Conservation (phyloP, 2,329 filamentous ascomycete genomes). For the Chrysoporthe cubensis region DNA sequence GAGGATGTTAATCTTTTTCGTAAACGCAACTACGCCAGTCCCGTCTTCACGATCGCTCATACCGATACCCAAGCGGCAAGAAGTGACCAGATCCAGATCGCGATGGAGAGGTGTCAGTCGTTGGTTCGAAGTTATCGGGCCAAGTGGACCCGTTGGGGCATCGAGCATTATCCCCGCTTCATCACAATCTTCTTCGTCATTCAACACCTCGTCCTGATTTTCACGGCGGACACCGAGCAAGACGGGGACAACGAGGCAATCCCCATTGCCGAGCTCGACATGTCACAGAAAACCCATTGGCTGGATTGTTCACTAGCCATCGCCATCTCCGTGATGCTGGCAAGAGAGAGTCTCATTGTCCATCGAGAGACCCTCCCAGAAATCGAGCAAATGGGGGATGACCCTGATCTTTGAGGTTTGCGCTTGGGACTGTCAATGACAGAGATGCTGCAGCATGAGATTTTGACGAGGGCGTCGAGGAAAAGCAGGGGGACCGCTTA, state of each 20-base stretch:
- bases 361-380: slow-evolving; percentile 25
- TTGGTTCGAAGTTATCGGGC: slow-evolving; percentile 29
- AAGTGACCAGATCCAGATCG: slow-evolving; percentile 6
- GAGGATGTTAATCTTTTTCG: slow-evolving; percentile 37
- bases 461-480: neutral
- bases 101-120: slow-evolving; percentile 19
- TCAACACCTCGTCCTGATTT: slow-evolving; percentile 51
- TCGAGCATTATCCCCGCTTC: slow-evolving; percentile 34
- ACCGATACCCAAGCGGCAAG: neutral
- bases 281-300: slow-evolving; percentile 41
- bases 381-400: slow-evolving; percentile 25
- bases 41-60: slow-evolving; percentile 22
- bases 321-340: slow-evolving; percentile 41
- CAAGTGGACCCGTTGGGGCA: slow-evolving; percentile 20
- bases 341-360: slow-evolving; percentile 34
- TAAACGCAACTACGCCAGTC: slow-evolving; percentile 26
- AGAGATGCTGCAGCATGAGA: neutral
- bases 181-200: slow-evolving; percentile 51
- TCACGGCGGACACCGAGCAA: slow-evolving; percentile 48
- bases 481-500: neutral
- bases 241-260: slow-evolving; percentile 13
- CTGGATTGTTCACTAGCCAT: slow-evolving; percentile 42
- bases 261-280: slow-evolving; percentile 38
- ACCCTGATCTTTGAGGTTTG: slow-evolving; percentile 32
- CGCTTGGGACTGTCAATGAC: too few species aligned